These are phyloP conservation scores for Xerocomus spinulosus DNA, from an alignment of 768 basidiomycete genomes.

Conservation along the genomic window DNA sequence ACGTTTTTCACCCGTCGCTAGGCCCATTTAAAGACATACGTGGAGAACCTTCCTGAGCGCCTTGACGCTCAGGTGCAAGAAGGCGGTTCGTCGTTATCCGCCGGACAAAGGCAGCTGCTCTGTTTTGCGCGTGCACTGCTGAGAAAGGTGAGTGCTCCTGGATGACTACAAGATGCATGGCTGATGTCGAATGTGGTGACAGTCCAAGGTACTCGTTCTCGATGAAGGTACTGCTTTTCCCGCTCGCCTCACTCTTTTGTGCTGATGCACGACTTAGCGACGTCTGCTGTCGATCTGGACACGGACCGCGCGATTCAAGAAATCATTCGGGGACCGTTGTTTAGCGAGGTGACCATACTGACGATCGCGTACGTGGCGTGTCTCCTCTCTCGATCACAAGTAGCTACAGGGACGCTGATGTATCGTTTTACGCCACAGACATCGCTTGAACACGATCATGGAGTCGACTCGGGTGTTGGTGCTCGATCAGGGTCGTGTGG, in stretches of 20 bases:
- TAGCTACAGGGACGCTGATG: too few species aligned
- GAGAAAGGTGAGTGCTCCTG: slow-evolving; percentile 49
- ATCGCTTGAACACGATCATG: slow-evolving; percentile 80
- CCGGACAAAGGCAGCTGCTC: slow-evolving; percentile 83
- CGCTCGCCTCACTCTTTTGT: not conserved
- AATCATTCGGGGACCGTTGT: slow-evolving; percentile 77
- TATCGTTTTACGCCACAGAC: slow-evolving; percentile 34
- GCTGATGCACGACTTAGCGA: slow-evolving; percentile 44
- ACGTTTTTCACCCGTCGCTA: slow-evolving; percentile 22
- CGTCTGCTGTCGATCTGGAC: slow-evolving; percentile 86
- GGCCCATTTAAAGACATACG: slow-evolving; percentile 65
- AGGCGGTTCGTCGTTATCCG: slow-evolving; percentile 75
- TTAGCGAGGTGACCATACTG: slow-evolving; percentile 73
- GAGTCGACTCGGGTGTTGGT: slow-evolving; percentile 80
- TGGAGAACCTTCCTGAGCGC: slow-evolving; percentile 59
- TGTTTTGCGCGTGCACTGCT: slow-evolving; percentile 86
- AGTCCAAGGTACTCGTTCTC: slow-evolving; percentile 86
- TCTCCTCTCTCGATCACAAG: not conserved
- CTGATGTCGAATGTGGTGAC: slow-evolving; percentile 2
- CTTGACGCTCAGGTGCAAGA: slow-evolving; percentile 73
- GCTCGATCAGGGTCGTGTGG: slow-evolving; percentile 73
- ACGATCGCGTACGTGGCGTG: slow-evolving; percentile 68
- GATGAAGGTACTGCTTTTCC: slow-evolving; percentile 64
- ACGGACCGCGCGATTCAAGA: slow-evolving; percentile 87
- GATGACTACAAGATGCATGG: not conserved